Percentiles rank a stretch among this genome's conserved stretches.
These are phyloP conservation scores for Escallonia rubra DNA, from an alignment of 129 eudicot species.

Conservation along the genomic window DNA sequence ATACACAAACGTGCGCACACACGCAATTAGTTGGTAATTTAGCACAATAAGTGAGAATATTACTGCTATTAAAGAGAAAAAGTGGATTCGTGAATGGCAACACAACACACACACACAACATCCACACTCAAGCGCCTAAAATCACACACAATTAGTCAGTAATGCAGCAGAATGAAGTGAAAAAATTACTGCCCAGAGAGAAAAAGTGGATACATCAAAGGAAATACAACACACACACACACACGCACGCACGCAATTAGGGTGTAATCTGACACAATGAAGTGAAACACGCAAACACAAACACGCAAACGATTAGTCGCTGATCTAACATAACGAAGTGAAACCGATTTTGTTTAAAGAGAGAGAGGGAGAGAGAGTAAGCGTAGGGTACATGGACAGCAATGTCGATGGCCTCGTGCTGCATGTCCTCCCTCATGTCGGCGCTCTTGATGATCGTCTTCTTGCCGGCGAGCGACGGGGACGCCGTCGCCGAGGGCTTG, in stretches of 20 bases:
- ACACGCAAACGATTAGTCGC: neutral
- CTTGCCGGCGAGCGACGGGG: conserved; percentile 28
- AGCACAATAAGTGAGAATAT: too few relatives aligned
- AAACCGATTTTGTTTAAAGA: neutral
- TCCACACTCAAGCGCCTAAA: too few relatives aligned
- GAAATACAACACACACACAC: neutral
- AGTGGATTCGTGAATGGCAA: too few relatives aligned
- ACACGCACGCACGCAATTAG: neutral
- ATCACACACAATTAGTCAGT: neutral
- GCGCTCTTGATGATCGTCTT: conserved; percentile 84
- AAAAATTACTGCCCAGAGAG: too few relatives aligned
- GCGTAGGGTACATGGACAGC: conserved; percentile 55
- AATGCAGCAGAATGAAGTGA: too few relatives aligned
- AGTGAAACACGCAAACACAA: too few relatives aligned
- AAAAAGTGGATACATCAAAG: too few relatives aligned
- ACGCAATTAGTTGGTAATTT: too few relatives aligned
- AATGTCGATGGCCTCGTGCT: conserved; percentile 80
- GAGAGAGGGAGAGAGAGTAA: neutral
- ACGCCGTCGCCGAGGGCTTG: conserved; percentile 40
- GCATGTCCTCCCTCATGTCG: conserved; percentile 87
- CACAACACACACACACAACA: too few relatives aligned
- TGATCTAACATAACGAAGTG: neutral
- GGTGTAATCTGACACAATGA: too few relatives aligned
- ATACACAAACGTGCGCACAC: too few relatives aligned
- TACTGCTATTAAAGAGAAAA: too few relatives aligned